Evolutionary conservation across 179 eudicot genomes (phyloP).

Genomic region (Gypsophila paniculata): DNA sequence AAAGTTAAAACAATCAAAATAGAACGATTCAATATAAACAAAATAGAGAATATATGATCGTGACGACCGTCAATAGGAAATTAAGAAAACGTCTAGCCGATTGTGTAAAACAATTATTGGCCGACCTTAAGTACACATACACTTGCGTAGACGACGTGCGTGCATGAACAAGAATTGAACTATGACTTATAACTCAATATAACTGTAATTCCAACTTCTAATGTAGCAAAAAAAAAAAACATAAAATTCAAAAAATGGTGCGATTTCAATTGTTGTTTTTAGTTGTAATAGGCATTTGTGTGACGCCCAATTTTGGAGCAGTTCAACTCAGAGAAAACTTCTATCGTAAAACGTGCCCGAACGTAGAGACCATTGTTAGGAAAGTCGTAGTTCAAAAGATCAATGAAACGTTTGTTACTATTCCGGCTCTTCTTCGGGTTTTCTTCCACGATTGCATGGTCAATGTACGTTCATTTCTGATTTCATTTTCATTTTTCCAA

Average conservation of each 20-base stretch:
- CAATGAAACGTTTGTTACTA: conserved; percentile 52
- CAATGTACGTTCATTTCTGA: conserved; percentile 29
- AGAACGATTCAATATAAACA: no score
- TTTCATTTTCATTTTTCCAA: neutral
- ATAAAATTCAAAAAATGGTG: conserved; percentile 11
- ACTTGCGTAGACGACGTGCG: conserved; percentile 3
- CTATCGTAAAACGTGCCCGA: conserved; percentile 59
- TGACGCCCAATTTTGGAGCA: conserved; percentile 4
- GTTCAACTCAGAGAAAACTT: conserved; percentile 34
- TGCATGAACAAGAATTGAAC: conserved; percentile 5
- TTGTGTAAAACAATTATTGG: neutral
- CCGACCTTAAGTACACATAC: neutral
- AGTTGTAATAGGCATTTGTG: conserved; percentile 14
- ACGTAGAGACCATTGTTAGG: conserved; percentile 60
- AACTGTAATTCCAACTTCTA: neutral
- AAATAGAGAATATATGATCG: no score
- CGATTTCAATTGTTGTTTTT: neutral
- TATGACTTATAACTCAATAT: neutral
- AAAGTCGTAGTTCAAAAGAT: conserved; percentile 46
- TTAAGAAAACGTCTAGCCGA: neutral
- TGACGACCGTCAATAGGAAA: neutral
- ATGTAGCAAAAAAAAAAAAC: neutral
- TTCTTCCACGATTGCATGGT: conserved; percentile 74
- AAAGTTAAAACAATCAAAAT: no score
- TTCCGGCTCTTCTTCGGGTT: conserved; percentile 61